Evolutionary conservation across 2,329 filamentous ascomycete species (phyloP).

Genomic region (Claviceps sp.): DNA sequence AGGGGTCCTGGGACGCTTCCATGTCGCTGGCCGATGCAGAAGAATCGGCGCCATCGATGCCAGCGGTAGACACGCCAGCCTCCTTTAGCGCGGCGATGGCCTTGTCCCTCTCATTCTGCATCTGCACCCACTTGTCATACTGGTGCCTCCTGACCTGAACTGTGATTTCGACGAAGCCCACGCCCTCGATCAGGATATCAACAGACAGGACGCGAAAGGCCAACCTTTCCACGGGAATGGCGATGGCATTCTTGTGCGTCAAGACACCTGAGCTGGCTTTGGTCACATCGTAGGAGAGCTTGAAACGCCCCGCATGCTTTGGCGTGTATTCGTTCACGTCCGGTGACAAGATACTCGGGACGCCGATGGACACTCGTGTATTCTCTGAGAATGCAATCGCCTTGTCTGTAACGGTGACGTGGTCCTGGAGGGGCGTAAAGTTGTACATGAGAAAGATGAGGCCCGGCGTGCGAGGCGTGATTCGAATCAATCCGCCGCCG

Average conservation of each 20-base stretch:
- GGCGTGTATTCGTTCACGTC: constrained; percentile 42
- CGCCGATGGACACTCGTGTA: constrained; percentile 38
- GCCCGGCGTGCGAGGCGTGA: constrained; percentile 56
- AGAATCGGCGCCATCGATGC: not conserved
- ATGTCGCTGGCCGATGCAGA: not conserved
- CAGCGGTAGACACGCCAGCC: not conserved
- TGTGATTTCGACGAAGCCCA: constrained; percentile 83
- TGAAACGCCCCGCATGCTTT: constrained; percentile 58
- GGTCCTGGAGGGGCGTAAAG: constrained; percentile 66
- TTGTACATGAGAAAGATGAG: constrained; percentile 66
- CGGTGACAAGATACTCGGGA: constrained; percentile 49
- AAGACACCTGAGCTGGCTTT: constrained; percentile 61
- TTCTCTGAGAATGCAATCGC: constrained; percentile 60
- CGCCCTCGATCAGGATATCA: constrained; percentile 82
- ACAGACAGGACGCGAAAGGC: constrained; percentile 69
- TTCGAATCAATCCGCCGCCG: constrained; percentile 66
- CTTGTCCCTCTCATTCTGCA: constrained; percentile 11
- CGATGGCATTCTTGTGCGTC: constrained; percentile 48
- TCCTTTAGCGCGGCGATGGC: constrained; percentile 6
- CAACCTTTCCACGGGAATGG: constrained; percentile 51
- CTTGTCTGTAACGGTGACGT: constrained; percentile 70
- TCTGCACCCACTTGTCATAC: constrained; percentile 10
- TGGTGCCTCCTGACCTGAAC: constrained; percentile 60
- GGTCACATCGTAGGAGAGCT: constrained; percentile 72
- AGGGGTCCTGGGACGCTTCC: constrained; percentile 9